Evolutionary conservation across 2,329 filamentous ascomycete genomes (phyloP).

Genomic region (Dissoconium aciculare): DNA sequence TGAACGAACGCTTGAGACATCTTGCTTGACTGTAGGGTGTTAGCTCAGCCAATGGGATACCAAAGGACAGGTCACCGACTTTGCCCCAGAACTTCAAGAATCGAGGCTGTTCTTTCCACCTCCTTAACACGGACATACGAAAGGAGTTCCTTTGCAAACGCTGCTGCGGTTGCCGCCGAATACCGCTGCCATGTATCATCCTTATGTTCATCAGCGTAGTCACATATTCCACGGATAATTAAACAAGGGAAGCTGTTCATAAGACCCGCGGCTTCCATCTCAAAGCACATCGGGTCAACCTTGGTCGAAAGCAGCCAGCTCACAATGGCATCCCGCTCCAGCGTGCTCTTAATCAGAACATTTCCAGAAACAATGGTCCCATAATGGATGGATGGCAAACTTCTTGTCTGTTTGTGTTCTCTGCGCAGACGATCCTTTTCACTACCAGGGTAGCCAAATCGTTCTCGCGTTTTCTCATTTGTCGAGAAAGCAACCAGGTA

Average conservation of each 20-base stretch:
- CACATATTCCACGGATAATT: conserved; percentile 15
- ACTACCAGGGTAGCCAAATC: not conserved
- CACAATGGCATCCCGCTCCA: conserved; percentile 13
- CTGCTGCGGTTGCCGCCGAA: conserved; percentile 13
- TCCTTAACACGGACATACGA: not conserved
- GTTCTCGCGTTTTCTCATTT: conserved; percentile 1
- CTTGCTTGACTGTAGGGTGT: too few species aligned
- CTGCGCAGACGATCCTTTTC: not conserved
- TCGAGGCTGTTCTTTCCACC: too few species aligned
- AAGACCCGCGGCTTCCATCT: conserved; percentile 15
- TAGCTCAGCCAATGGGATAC: too few species aligned
- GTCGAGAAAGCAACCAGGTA: conserved; percentile 1
- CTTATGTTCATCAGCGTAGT: conserved; percentile 15
- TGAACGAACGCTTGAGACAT: too few species aligned
- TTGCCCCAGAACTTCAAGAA: too few species aligned
- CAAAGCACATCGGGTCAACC: conserved; percentile 8
- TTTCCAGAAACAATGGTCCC: conserved; percentile 29
- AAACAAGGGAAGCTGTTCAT: conserved; percentile 15
- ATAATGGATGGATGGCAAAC: conserved; percentile 21
- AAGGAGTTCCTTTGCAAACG: conserved; percentile 12
- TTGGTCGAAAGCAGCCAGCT: conserved; percentile 5
- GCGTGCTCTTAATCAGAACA: conserved; percentile 26
- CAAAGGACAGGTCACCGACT: too few species aligned
- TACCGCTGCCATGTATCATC: conserved; percentile 14
- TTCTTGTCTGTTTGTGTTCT: not conserved